A percentile compares a stretch with the other conserved stretches of the same genome.
Conservation (phyloP, 306 rosid genomes). For the Crataegus laevigata region DNA sequence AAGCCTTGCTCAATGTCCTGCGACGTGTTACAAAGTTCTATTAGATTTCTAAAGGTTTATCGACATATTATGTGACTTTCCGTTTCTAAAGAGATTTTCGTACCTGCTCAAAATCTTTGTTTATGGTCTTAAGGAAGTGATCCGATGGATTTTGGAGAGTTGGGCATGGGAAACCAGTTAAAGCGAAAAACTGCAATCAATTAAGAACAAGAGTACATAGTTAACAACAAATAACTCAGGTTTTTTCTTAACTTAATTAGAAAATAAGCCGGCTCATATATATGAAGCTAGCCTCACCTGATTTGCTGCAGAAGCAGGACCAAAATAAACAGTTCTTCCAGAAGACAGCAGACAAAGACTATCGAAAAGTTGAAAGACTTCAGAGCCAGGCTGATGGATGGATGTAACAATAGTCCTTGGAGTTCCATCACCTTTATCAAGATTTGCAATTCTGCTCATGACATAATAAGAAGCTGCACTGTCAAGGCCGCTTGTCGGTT, state of each 20-base stretch:
- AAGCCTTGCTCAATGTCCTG: slow-evolving; percentile 42
- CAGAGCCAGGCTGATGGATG: slow-evolving; percentile 67
- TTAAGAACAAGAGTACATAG: neutral
- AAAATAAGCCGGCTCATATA: neutral
- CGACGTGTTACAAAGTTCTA: neutral
- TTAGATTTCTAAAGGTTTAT: neutral
- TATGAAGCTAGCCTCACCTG: slow-evolving; percentile 27
- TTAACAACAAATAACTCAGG: neutral
- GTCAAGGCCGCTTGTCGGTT: slow-evolving; percentile 73
- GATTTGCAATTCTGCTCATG: slow-evolving; percentile 47
- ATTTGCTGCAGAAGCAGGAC: slow-evolving; percentile 51
- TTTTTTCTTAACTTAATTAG: neutral
- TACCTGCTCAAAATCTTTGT: slow-evolving; percentile 64
- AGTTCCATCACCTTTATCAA: slow-evolving; percentile 16
- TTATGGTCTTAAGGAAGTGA: slow-evolving; percentile 56
- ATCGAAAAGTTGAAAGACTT: slow-evolving; percentile 58
- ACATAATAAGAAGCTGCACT: slow-evolving; percentile 74
- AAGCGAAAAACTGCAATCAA: slow-evolving; percentile 45
- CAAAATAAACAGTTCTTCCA: slow-evolving; percentile 57
- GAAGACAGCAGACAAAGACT: slow-evolving; percentile 61
- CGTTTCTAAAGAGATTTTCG: neutral
- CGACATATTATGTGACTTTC: neutral
- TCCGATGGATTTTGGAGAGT: slow-evolving; percentile 58
- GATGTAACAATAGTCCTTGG: slow-evolving; percentile 50
- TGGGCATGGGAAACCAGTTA: slow-evolving; percentile 70